Evolutionary conservation across 306 rosid genomes (phyloP).

Genomic region (Trifolium subterraneum): DNA sequence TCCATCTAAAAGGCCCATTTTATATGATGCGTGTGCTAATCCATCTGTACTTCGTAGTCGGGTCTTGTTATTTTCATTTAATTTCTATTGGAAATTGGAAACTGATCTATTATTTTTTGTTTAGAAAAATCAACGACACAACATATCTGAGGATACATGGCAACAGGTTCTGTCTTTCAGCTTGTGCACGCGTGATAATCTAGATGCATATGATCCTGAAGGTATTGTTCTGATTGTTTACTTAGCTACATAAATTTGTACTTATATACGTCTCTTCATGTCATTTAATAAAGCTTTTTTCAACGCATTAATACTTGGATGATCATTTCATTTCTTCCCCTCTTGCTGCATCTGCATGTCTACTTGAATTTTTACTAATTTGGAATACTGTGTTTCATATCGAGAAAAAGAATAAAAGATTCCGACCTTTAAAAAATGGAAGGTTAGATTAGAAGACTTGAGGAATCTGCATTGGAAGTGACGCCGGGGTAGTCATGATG

Average conservation of each 20-base stretch:
- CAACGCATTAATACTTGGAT: constrained; percentile 18
- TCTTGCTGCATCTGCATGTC: constrained; percentile 18
- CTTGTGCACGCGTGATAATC: constrained; percentile 80
- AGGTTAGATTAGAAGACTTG: constrained; percentile 10
- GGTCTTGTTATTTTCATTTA: constrained; percentile 30
- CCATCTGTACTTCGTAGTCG: constrained; percentile 22
- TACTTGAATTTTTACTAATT: not conserved
- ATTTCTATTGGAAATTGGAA: constrained; percentile 38
- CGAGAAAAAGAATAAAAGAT: not conserved
- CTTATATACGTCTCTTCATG: constrained; percentile 2
- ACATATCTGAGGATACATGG: constrained; percentile 98
- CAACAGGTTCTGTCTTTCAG: constrained; percentile 95
- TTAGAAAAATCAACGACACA: constrained; percentile 91
- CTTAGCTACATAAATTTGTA: constrained; percentile 31
- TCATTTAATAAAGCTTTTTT: constrained; percentile 22
- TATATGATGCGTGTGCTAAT: constrained; percentile 9
- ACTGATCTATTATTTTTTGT: constrained; percentile 49
- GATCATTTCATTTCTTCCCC: constrained; percentile 18
- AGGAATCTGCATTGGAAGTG: constrained; percentile 17
- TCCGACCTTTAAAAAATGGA: constrained; percentile 11
- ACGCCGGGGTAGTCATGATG: not conserved
- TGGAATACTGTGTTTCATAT: constrained; percentile 8
- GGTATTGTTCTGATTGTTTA: constrained; percentile 57
- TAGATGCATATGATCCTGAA: constrained; percentile 95
- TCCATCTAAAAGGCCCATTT: constrained; percentile 1